Evolutionary conservation across 2,329 filamentous ascomycete species (phyloP), one percentile per base, ranked within the genome.

Genomic region (Karstenula rhodostoma): DNA sequence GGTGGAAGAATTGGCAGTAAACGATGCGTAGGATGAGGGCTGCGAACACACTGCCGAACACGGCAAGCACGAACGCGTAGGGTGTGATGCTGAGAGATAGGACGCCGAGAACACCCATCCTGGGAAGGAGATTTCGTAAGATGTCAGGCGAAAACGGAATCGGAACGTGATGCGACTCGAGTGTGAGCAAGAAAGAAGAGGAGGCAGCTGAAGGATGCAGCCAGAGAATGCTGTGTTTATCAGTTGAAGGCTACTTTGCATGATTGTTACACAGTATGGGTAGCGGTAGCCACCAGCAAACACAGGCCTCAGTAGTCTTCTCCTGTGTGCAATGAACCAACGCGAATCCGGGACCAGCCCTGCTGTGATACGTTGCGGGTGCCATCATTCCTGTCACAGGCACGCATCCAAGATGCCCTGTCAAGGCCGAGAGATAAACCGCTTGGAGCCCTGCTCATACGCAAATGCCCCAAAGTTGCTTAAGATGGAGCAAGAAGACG

Each of bases 1-100:
- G 80, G 52, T 81, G 78, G 35, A 82, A 73, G 60, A 71, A 80
- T 32, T 78, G 73, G 62, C 70, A 73, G 64, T 81, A 78, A 46
- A 80, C 53, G 25, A 71, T 61, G 10, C 69, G 62, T n/a, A 50
- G 59, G 5, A 69, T 15, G 6, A 68, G 5, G 12, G 65, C 56
- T 42, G 53, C 54, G 13, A 60, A 35, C 8, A 54, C 4, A n/a
- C 4, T 23, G 17, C 51, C 35, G 6, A 32, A 15, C 19, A 54
- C 35, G 35, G 37, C 17, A 32, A 44, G 9, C 15, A 22, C 37
- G 37, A 54, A 22, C 5, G 17, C 40, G 37, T 13, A 13, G 37
- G 37, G 51, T 5, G 51, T 44, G 32, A 54, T 17, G 15, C 19
- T 15, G 17, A 54, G n/a, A 4, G 51, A 43, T 32, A 54, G 10